Percentiles rank a stretch among this genome's conserved stretches.
Evolutionary conservation across 129 eudicot species (phyloP).

Genomic region (Lactuca sativa): DNA sequence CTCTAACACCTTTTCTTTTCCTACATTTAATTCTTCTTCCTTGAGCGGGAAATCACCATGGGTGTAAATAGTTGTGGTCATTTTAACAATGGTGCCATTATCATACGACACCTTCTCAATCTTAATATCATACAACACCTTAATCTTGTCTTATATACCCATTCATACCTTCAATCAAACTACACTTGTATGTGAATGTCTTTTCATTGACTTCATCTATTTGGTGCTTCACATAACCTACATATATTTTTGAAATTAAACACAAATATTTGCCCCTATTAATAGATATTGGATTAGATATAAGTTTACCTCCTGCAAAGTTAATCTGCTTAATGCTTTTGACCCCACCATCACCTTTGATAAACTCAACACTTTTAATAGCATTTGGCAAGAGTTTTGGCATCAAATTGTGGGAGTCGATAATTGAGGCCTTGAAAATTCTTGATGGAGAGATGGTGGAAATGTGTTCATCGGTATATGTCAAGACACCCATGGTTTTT

Average conservation of each 20-base stretch:
- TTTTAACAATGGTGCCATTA: constrained; percentile 51
- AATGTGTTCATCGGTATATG: constrained; percentile 38
- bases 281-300: constrained; percentile 24
- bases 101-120: constrained; percentile 34
- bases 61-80: constrained; percentile 45
- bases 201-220: constrained; percentile 43
- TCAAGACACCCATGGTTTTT: constrained; percentile 39
- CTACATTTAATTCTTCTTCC: constrained; percentile 50
- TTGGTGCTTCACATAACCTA: constrained; percentile 34
- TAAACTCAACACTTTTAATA: too few relatives aligned
- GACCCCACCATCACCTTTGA: too few relatives aligned
- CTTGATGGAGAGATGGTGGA: constrained; percentile 34
- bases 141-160: constrained; percentile 37
- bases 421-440: constrained; percentile 44
- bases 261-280: too few relatives aligned
- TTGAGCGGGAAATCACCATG: constrained; percentile 38
- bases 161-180: constrained; percentile 46
- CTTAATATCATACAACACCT: constrained; percentile 44
- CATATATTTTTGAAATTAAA: constrained; percentile 5
- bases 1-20: constrained; percentile 51
- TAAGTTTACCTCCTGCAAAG: too few relatives aligned
- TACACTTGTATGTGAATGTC: background rate
- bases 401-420: constrained; percentile 39
- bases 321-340: too few relatives aligned
- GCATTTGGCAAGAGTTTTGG: too few relatives aligned